Base-by-base conservation (phyloP, 495 filamentous ascomycete species). In the Tuber magnatum region DNA sequence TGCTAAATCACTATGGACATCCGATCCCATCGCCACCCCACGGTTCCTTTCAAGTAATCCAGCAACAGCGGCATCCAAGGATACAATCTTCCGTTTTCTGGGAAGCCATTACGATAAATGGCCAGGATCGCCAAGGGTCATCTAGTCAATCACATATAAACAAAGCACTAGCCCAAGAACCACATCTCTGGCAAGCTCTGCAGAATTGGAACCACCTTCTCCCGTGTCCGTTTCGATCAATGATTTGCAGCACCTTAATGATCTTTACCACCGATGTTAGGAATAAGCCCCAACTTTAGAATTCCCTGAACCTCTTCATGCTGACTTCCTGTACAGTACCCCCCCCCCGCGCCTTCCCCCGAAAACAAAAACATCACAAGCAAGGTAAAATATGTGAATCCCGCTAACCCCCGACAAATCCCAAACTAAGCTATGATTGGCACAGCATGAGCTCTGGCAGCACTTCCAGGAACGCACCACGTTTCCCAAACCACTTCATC, bases 401-500 rank as follows among this genome's bases (percentile, higher is more conserved):
- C 48, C 24, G 1, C 10, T 2, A 61, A 28, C 51, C 51, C 24
- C 24, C n/a, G 51, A 61, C 10, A 28, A 61, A 61, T 32, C 12
- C 51, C 51, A 32, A 14, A n/a, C n/a, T 10, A 28, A 61, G n/a
- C n/a, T 24, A 61, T 32, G n/a, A 24, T 10, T 32, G 3, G 10
- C 24, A 56, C 48, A 7, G 12, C 20, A 24, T 5, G 46, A 48
- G 20, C 6, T 20, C 24, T n/a, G 7, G 24, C 48, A 10, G 48
- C 0, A n/a, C 48, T n/a, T 51, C 12, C 48, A 24, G n/a, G 2
- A 51, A n/a, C 24, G n/a, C 48, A 14, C 1, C 0, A 28, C n/a
- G 65, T 74, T 61, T 68, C 74, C 24, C 68, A 78, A 79, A 69
- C 40, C 40, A 42, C 76, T 51, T 73, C 76, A 16, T 78, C 78